Base-by-base conservation (phyloP, 2,329 filamentous ascomycete genomes). In the Sphaceloma murrayae region DNA sequence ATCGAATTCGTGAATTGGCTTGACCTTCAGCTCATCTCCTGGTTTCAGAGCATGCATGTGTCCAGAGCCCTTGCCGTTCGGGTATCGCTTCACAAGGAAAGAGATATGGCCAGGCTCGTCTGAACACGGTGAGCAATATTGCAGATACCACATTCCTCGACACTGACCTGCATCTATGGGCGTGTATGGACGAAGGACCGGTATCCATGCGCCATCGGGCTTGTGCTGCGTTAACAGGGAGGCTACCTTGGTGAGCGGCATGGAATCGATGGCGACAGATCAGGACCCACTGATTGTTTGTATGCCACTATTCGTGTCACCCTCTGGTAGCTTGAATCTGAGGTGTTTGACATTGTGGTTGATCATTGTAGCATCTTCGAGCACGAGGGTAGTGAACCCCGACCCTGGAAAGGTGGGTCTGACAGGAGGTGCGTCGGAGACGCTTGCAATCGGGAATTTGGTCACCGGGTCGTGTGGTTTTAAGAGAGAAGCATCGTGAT, bases 61-160 rank as follows among this genome's bases (percentile, higher is more conserved):
- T 0, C 67, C 70, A 53, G 75, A 80, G 31, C 73, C 72, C 60
- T 75, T 77, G 49, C 81, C 81, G 42, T 71, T 62, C 2, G 79
- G 78, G 53, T 85, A 85, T 46, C 72, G 67, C 60, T 85, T 85
- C 10, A 85, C 70, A 34, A 84, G 63, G 13, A 85, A 64, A 7
- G 82, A 77, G 5, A 85, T 53, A 46, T 66, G 66, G 4, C 79
- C 80, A 2, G 67, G 66, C 27, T 77, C 66, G 27, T 76, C 74
- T 72, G 56, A 27, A 39, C 4, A 4, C 5, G 10, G 16, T 26
- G 13, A 21, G 17, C 11, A 7, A 3, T 18, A 24, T 10, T 8
- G 31, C 27, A 47, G 21, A 61, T 32, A 61, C 74, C 73, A 63
- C 11, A 68, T 11, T 4, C 5, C 5, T 39, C 6, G 11, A n/a